phyloP scores from a whole-genome alignment of 2,329 filamentous ascomycete genomes.

The Botryotinia convoluta region DNA sequence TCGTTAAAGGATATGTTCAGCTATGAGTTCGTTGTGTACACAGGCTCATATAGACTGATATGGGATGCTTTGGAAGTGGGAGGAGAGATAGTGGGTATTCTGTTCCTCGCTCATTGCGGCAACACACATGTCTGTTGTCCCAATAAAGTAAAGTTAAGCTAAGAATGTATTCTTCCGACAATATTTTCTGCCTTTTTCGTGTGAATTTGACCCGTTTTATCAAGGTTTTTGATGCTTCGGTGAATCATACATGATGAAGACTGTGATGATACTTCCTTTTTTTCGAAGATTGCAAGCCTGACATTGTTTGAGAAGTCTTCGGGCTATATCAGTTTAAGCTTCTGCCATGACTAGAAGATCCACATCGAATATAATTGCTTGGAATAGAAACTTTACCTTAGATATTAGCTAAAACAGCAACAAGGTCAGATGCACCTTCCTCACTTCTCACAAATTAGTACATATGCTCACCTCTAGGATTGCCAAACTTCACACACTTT shows the following conservation, averaged over 20 bases:
- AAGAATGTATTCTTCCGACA: neutral
- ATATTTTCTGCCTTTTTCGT: neutral
- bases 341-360: too few species aligned
- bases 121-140: neutral
- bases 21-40: too few species aligned
- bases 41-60: neutral
- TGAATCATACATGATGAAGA: neutral
- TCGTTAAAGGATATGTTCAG: neutral
- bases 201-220: neutral
- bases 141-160: neutral
- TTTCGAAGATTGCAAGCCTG: neutral
- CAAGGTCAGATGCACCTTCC: too few species aligned
- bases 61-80: neutral
- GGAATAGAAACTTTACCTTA: accelerated
- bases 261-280: neutral
- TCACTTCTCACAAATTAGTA: neutral
- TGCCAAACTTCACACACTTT: neutral
- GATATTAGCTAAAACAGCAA: neutral
- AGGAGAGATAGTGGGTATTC: neutral
- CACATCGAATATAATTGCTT: neutral
- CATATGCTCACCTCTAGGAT: neutral
- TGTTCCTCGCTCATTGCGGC: neutral
- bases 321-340: neutral
- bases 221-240: neutral
- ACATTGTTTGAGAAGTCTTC: neutral